Conservation (phyloP, 106 monocot species). For the Agapanthus africanus region DNA sequence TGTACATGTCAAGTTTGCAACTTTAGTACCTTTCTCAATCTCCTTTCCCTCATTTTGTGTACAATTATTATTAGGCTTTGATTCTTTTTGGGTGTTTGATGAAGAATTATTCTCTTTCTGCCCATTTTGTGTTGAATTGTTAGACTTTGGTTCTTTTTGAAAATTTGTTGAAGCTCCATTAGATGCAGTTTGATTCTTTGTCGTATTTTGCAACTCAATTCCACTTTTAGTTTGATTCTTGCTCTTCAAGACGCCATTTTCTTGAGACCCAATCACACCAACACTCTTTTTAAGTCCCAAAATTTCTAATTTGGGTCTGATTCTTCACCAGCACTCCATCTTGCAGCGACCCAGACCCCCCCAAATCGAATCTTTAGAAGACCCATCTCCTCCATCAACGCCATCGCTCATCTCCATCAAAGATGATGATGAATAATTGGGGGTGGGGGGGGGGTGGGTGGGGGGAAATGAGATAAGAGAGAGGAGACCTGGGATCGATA, state of each 20-base stretch:
- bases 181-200: not conserved
- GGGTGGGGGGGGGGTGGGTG: no score
- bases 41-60: not conserved
- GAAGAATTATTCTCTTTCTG: not conserved
- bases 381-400: not conserved
- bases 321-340: not conserved
- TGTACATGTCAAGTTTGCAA: no score
- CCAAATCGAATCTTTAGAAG: not conserved
- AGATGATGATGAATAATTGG: conserved; percentile 36
- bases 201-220: no score
- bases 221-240: conserved; percentile 2
- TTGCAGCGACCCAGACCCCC: not conserved
- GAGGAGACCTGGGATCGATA: conserved; percentile 43
- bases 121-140: not conserved
- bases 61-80: not conserved
- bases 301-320: not conserved
- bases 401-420: not conserved
- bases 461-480: conserved; percentile 44
- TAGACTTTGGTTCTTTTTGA: not conserved
- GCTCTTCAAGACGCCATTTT: no score
- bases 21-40: not conserved
- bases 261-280: not conserved
- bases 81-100: not conserved
- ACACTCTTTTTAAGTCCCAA: not conserved
- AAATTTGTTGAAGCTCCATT: not conserved